Evolutionary conservation across 768 basidiomycete species (phyloP), one percentile per base, ranked within the genome.

Genomic region (Boletus fagicola): DNA sequence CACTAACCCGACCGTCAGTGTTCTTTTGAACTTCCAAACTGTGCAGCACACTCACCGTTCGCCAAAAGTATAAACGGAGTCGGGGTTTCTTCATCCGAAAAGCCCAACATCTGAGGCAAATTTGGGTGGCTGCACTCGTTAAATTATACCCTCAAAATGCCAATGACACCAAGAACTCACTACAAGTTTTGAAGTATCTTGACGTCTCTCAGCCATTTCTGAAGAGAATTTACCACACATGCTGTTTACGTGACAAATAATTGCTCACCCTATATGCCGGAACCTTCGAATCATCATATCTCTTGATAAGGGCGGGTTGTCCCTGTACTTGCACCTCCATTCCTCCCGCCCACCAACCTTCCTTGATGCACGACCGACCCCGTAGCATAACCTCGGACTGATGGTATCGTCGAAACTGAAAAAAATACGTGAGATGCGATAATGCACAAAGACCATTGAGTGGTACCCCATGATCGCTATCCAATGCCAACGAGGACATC

Each of bases 1-100:
- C 22, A 79, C 79, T 81, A 42, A 30, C 16, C n/a, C 13, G 5
- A 31, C 18, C 8, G 28, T 65, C 38, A 60, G 46, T 22, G 5
- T 3, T 9, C 9, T 4, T 24, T 22, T 9, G 0, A 16, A 10
- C 11, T 28, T 26, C 13, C 24, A 50, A 16, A 18, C 22, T 20
- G 4, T 9, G 42, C 24, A 28, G 4, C 5, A 0, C 13, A 31
- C 45, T 56, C 51, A 80, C 82, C 78, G 51, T 79, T 78, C 1
- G 80, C 79, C 22, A 83, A 64, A n/a, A 83, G 58, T 50, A 83
- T 78, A 58, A 83, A 83, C 0, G 80, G 81, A 0, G 78, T 80
- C 2, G 75, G 75, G 0, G 76, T 68, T 36, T 76, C 70, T 16
- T 76, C 76, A 15, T 75, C 67, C 0, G 80, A 82, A 60, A 79